Percentiles rank a stretch among this genome's conserved stretches.
These are phyloP conservation scores for Lunasporangiospora selenospora DNA, from an alignment of 192 early-diverging fungal genomes.

Conservation along the genomic window DNA sequence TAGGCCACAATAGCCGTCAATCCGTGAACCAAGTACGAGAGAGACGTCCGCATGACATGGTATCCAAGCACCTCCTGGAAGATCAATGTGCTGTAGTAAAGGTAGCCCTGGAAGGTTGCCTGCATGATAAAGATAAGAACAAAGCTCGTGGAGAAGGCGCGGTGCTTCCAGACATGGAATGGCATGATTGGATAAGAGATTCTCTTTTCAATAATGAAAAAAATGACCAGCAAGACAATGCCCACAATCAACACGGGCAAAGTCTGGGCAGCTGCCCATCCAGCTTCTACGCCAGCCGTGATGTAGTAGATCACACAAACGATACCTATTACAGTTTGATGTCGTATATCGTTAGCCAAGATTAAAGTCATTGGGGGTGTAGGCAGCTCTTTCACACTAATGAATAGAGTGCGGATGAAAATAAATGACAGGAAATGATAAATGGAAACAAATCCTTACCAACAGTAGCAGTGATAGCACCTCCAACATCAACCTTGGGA, in stretches of 20 bases:
- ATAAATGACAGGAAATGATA: too few species aligned
- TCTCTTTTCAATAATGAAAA: constrained; percentile 46
- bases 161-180: constrained; percentile 51
- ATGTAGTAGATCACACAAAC: constrained; percentile 49
- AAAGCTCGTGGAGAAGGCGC: constrained; percentile 53
- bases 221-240: constrained; percentile 39
- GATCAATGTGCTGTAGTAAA: constrained; percentile 55
- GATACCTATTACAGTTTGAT: too few species aligned
- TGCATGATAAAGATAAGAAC: constrained; percentile 39
- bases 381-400: too few species aligned
- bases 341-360: too few species aligned
- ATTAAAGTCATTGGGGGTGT: too few species aligned
- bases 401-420: too few species aligned
- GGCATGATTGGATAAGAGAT: constrained; percentile 53
- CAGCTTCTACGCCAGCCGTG: constrained; percentile 41
- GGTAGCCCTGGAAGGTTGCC: constrained; percentile 49
- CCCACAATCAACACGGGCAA: constrained; percentile 36
- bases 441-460: too few species aligned
- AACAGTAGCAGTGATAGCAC: constrained; percentile 34
- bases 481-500: constrained; percentile 47
- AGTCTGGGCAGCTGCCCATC: constrained; percentile 36
- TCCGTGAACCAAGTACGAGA: constrained; percentile 53
- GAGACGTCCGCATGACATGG: constrained; percentile 45
- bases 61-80: constrained; percentile 56
- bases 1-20: constrained; percentile 43